A percentile compares a stretch with the other conserved stretches of the same genome.
Conservation (phyloP, 2,329 filamentous ascomycete species). For the Xylariomycetidae sp. region DNA sequence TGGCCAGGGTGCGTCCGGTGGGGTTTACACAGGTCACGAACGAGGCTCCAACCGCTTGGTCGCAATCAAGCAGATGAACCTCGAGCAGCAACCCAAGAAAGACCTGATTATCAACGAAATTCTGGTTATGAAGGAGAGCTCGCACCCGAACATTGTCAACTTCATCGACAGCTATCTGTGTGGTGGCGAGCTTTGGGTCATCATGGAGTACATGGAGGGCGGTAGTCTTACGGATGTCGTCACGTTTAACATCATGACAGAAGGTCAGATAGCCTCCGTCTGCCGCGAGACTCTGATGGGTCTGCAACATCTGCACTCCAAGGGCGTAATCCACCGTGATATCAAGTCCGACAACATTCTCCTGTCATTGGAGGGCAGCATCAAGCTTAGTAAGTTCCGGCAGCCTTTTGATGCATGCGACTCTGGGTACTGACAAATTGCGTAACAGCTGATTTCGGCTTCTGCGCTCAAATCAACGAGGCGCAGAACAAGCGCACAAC, state of each 20-base stretch:
- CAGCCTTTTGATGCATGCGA: neutral
- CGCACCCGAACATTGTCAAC: slow-evolving; percentile 97
- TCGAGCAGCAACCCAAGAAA: slow-evolving; percentile 98
- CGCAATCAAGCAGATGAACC: slow-evolving; percentile 99
- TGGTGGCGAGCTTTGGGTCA: slow-evolving; percentile 89
- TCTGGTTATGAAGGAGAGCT: slow-evolving; percentile 97
- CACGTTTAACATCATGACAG: slow-evolving; percentile 98
- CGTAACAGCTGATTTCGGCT: slow-evolving; percentile 85
- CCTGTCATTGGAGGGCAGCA: slow-evolving; percentile 86
- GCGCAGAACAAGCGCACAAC: slow-evolving; percentile 95
- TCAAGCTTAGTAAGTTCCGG: slow-evolving; percentile 78
- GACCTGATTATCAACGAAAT: slow-evolving; percentile 99
- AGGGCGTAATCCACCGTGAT: slow-evolving; percentile 95
- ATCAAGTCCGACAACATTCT: slow-evolving; percentile 99
- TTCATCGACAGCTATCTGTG: slow-evolving; percentile 97
- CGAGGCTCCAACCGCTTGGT: slow-evolving; percentile 78
- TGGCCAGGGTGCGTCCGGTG: slow-evolving; percentile 92
- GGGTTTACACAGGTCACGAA: slow-evolving; percentile 89
- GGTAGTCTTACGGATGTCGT: slow-evolving; percentile 97
- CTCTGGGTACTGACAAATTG: slow-evolving; percentile 8
- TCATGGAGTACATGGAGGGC: slow-evolving; percentile 99
- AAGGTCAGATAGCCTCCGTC: slow-evolving; percentile 93
- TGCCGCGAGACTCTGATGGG: slow-evolving; percentile 90
- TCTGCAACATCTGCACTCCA: slow-evolving; percentile 91
- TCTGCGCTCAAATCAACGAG: slow-evolving; percentile 97